A percentile compares a stretch with the other conserved stretches of the same genome.
These are phyloP conservation scores for Diaporthe longicolla DNA, from an alignment of 2,329 filamentous ascomycete genomes.

Conservation along the genomic window DNA sequence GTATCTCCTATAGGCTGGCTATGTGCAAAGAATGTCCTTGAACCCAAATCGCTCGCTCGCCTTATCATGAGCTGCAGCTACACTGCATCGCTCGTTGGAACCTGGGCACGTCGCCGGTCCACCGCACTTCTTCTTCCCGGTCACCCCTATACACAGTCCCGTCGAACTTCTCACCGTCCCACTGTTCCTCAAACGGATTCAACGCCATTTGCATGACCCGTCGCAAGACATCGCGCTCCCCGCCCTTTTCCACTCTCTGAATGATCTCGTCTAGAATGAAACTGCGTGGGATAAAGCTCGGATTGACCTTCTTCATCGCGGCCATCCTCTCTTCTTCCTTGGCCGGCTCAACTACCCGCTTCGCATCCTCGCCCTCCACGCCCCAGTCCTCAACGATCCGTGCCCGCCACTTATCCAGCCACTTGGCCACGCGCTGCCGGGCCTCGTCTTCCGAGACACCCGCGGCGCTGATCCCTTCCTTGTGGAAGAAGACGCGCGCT, in stretches of 20 bases:
- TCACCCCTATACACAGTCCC: conserved; percentile 69
- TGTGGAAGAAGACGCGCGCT: conserved; percentile 84
- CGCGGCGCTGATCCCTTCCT: conserved; percentile 73
- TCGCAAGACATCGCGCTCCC: conserved; percentile 83
- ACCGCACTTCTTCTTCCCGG: conserved; percentile 82
- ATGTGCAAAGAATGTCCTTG: background rate
- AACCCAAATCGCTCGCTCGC: background rate
- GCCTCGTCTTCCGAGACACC: conserved; percentile 74
- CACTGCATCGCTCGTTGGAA: conserved; percentile 88
- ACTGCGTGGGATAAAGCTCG: conserved; percentile 89
- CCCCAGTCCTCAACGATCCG: conserved; percentile 85
- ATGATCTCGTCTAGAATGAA: conserved; percentile 98
- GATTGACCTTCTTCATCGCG: conserved; percentile 90
- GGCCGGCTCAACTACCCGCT: conserved; percentile 50
- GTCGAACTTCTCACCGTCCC: conserved; percentile 69
- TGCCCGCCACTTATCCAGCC: conserved; percentile 84
- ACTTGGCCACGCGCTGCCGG: conserved; percentile 77
- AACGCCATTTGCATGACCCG: conserved; percentile 86
- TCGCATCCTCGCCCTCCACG: conserved; percentile 55
- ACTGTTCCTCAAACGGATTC: conserved; percentile 86
- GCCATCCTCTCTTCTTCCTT: conserved; percentile 73
- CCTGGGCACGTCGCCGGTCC: conserved; percentile 87
- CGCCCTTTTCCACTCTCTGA: conserved; percentile 85
- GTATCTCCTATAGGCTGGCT: conserved; percentile 12
- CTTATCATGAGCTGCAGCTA: conserved; percentile 89